Evolutionary conservation across 1,139 yeast genomes (phyloP).

Genomic region (Saccharomyces hybrid): DNA sequence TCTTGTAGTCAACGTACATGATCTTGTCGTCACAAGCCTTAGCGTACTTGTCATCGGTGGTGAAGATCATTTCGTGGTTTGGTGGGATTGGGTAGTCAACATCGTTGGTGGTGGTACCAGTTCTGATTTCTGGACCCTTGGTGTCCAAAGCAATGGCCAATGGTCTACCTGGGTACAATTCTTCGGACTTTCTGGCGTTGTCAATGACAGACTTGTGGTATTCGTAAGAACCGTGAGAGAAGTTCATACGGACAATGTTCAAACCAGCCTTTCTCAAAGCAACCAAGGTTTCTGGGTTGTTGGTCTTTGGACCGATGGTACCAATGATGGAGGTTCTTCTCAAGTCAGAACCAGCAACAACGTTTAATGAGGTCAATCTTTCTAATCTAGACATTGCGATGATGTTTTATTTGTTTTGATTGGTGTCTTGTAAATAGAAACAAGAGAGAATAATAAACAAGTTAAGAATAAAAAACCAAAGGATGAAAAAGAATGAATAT

Average conservation of each 20-base stretch:
- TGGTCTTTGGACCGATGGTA: slow-evolving; percentile 97
- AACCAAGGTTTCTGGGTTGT: slow-evolving; percentile 76
- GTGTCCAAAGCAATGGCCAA: slow-evolving; percentile 97
- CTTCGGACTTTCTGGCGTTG: slow-evolving; percentile 91
- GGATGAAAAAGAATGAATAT: not conserved
- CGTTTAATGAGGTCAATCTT: slow-evolving; percentile 84
- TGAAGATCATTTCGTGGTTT: slow-evolving; percentile 84
- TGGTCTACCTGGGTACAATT: slow-evolving; percentile 88
- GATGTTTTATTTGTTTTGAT: slow-evolving; percentile 1
- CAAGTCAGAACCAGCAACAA: slow-evolving; percentile 68
- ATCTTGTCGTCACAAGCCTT: slow-evolving; percentile 63
- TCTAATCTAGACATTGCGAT: slow-evolving; percentile 35
- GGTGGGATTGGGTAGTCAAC: slow-evolving; percentile 76
- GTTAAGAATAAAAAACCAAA: not conserved
- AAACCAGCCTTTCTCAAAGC: slow-evolving; percentile 93
- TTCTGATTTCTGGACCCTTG: slow-evolving; percentile 99
- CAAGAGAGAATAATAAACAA: not conserved
- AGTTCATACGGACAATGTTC: slow-evolving; percentile 97
- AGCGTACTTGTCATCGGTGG: slow-evolving; percentile 80
- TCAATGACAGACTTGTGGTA: slow-evolving; percentile 96
- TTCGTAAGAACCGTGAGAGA: slow-evolving; percentile 94
- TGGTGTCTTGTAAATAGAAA: not conserved
- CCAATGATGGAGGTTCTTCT: slow-evolving; percentile 97
- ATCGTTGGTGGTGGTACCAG: slow-evolving; percentile 82
- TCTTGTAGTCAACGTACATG: slow-evolving; percentile 90